A percentile compares a stretch with the other conserved stretches of the same genome.
Evolutionary conservation across 768 basidiomycete genomes (phyloP).

Genomic region (Nevesoporus exiguus): DNA sequence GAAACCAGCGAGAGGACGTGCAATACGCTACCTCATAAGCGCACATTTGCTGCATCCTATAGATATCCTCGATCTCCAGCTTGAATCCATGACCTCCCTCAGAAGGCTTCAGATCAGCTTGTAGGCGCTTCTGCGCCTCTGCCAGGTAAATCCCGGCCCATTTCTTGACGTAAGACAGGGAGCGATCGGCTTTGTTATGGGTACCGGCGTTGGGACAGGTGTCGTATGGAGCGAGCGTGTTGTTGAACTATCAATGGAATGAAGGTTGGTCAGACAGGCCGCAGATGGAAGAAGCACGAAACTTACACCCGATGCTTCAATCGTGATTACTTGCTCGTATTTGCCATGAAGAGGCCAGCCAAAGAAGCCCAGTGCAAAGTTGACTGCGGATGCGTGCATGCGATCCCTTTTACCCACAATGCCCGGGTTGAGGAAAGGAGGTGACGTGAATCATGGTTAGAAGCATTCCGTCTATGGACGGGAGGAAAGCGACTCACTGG

Average conservation of each 20-base stretch:
- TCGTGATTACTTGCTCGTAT: conserved; percentile 75
- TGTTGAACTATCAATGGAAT: conserved; percentile 54
- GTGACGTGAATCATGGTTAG: not conserved
- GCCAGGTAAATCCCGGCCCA: conserved; percentile 76
- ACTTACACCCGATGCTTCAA: conserved; percentile 59
- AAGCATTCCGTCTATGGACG: not conserved
- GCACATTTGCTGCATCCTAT: conserved; percentile 77
- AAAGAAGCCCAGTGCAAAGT: conserved; percentile 74
- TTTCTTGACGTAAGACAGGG: conserved; percentile 48
- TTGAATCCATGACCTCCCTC: conserved; percentile 45
- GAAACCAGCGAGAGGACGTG: not conserved
- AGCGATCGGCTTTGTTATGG: conserved; percentile 52
- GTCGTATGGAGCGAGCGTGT: conserved; percentile 81
- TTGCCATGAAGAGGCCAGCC: conserved; percentile 68
- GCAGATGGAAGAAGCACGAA: conserved; percentile 12
- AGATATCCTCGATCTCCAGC: conserved; percentile 65
- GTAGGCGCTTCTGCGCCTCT: conserved; percentile 59
- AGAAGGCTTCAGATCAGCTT: conserved; percentile 40
- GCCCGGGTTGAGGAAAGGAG: not conserved
- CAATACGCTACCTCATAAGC: conserved; percentile 64
- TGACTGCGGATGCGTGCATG: conserved; percentile 63
- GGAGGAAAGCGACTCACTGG: conserved; percentile 41
- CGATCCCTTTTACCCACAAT: conserved; percentile 49
- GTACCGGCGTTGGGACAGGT: conserved; percentile 68
- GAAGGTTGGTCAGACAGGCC: not conserved